These are phyloP conservation scores for Trifolium pratense DNA, from an alignment of 306 rosid genomes.

Conservation along the genomic window DNA sequence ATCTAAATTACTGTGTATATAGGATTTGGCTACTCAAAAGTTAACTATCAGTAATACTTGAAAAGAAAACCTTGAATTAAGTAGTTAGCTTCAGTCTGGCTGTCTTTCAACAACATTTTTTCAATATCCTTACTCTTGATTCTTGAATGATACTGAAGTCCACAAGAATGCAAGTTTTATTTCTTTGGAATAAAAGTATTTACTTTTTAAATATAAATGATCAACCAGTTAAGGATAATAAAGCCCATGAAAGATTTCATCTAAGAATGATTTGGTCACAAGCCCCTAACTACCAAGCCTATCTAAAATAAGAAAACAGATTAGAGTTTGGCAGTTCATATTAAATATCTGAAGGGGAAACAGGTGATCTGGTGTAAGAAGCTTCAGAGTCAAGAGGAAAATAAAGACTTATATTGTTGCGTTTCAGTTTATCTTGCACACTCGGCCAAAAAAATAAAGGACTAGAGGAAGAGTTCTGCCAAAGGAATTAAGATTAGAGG, in stretches of 20 bases:
- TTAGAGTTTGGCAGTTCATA: not conserved
- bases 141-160: not conserved
- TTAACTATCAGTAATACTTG: not conserved
- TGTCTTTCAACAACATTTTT: not conserved
- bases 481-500: not conserved
- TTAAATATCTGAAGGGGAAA: constrained; percentile 1
- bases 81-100: not conserved
- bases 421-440: constrained; percentile 12
- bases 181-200: not conserved
- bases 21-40: constrained; percentile 25
- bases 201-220: not conserved
- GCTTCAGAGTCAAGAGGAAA: constrained; percentile 8
- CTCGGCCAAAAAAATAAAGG: constrained; percentile 21
- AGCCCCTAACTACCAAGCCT: not conserved
- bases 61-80: not conserved
- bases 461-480: not conserved
- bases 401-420: not conserved
- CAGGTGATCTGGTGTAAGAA: not conserved
- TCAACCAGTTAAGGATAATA: not conserved
- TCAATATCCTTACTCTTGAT: not conserved
- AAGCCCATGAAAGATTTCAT: not conserved
- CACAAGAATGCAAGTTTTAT: not conserved
- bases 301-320: not conserved
- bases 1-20: not conserved
- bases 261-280: not conserved